These are phyloP conservation scores for Leptographium galeiforme DNA, from an alignment of 2,329 filamentous ascomycete species.

Conservation along the genomic window DNA sequence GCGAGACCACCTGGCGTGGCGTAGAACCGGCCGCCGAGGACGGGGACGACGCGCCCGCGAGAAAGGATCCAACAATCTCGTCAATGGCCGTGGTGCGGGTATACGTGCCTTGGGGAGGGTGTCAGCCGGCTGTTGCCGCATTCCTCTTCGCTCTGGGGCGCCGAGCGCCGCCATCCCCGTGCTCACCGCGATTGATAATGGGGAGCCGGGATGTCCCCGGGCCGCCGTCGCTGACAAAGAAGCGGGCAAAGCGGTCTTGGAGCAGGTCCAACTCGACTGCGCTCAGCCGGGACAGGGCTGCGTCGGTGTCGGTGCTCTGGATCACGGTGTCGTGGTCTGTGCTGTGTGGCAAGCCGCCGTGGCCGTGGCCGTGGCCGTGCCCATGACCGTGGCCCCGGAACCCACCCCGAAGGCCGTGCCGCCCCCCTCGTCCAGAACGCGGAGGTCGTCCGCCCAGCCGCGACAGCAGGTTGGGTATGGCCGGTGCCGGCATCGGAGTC, in stretches of 20 bases:
- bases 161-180: no score
- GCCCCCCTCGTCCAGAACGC: constrained; percentile 15
- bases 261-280: constrained; percentile 79
- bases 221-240: constrained; percentile 43
- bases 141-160: no score
- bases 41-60: constrained; percentile 24
- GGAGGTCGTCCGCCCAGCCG: constrained; percentile 25
- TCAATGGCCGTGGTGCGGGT: constrained; percentile 78
- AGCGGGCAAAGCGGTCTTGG: constrained; percentile 61
- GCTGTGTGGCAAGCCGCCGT: constrained; percentile 21
- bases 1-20: constrained; percentile 70
- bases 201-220: constrained; percentile 55
- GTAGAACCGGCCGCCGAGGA: constrained; percentile 11
- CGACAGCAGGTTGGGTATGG: constrained; percentile 67
- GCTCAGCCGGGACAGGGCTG: constrained; percentile 75
- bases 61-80: constrained; percentile 57
- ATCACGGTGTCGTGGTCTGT: constrained; percentile 56
- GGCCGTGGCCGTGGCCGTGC: neutral
- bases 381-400: constrained; percentile 6
- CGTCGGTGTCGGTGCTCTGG: constrained; percentile 84
- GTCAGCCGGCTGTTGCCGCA: no score
- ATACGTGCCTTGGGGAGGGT: constrained; percentile 61
- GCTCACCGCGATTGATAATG: constrained; percentile 81
- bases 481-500: constrained; percentile 48
- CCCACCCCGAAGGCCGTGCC: constrained; percentile 17